Base-by-base conservation (phyloP, 2,329 filamentous ascomycete species). In the Lecanicillium sp. region DNA sequence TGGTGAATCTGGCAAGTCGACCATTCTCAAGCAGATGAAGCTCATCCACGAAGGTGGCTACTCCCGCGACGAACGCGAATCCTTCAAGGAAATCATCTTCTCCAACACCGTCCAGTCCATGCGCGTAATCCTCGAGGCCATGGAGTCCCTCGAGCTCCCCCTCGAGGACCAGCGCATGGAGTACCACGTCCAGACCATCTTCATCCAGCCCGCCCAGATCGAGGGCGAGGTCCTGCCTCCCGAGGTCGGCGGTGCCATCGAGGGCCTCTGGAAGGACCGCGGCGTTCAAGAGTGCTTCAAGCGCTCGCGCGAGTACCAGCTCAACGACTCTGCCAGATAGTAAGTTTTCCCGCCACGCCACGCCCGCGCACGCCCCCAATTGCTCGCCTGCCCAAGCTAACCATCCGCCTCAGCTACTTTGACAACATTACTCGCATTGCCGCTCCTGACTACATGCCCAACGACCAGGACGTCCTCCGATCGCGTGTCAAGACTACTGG, bases 11-110 rank as follows among this genome's bases (percentile, higher is more conserved):
- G 69, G 93, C 61, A 98, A 97, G 70, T 96, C 91, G 6, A 97
- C 91, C 4, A 91, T 97, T 54, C 81, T 97, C 56, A 97, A 97
- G 75, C 91, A 97, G 75, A 97, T 98, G 93, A 98, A 97, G 79
- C 86, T 98, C 63, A 98, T 98, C 63, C 89, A 98, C 70, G 93
- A 98, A 77, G 93, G 93, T 55, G 91, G 93, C 59, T 98, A 97
- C 75, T 97, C 93, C 54, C 87, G 91, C 67, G 93, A 97, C 58
- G 81, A 84, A 66, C 75, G 79, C 54, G 79, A 84, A 64, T 83
- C 78, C 5, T 84, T 84, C 73, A 83, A 84, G 67, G 81, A 84
- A 60, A 83, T 83, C 61, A 83, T 84, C 62, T 84, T 83, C 70
- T 83, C 78, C 70, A 84, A 84, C 67, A 83, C 79, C 1, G 79